Evolutionary conservation across 768 basidiomycete genomes (phyloP).

Genomic region (Phylloporus sp.): DNA sequence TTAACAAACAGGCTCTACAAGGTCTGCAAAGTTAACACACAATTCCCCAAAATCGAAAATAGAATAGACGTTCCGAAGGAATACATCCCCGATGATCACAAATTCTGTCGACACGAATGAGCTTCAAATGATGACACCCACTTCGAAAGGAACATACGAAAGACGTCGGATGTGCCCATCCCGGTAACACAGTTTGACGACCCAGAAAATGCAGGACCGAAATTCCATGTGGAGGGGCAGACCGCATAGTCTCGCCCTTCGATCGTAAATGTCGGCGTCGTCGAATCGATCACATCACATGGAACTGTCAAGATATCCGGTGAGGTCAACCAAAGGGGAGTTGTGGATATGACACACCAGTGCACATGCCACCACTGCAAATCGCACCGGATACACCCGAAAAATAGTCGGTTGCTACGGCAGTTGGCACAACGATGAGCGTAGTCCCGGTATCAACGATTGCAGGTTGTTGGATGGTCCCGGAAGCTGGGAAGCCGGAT

Average conservation of each 20-base stretch:
- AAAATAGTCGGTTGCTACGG: conserved; percentile 23
- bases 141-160: conserved; percentile 3
- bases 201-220: conserved; percentile 27
- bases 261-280: conserved; percentile 30
- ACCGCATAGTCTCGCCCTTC: conserved; percentile 33
- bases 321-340: neutral
- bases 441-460: conserved; percentile 35
- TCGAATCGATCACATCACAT: conserved; percentile 14
- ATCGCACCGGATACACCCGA: conserved; percentile 20
- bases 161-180: conserved; percentile 11
- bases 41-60: conserved; percentile 26
- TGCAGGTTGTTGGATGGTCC: conserved; percentile 5
- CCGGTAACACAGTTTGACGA: conserved; percentile 32
- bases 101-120: conserved; percentile 10
- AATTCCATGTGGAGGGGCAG: conserved; percentile 32
- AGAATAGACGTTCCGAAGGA: conserved; percentile 23
- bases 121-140: neutral
- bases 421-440: conserved; percentile 14
- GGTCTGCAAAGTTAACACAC: conserved; percentile 37
- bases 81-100: conserved; percentile 27
- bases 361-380: conserved; percentile 27
- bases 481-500: neutral
- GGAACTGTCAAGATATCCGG: conserved; percentile 10
- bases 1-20: neutral
- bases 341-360: conserved; percentile 14